Base-by-base conservation (phyloP, 2,329 filamentous ascomycete species). In the Diplodia intermedia region DNA sequence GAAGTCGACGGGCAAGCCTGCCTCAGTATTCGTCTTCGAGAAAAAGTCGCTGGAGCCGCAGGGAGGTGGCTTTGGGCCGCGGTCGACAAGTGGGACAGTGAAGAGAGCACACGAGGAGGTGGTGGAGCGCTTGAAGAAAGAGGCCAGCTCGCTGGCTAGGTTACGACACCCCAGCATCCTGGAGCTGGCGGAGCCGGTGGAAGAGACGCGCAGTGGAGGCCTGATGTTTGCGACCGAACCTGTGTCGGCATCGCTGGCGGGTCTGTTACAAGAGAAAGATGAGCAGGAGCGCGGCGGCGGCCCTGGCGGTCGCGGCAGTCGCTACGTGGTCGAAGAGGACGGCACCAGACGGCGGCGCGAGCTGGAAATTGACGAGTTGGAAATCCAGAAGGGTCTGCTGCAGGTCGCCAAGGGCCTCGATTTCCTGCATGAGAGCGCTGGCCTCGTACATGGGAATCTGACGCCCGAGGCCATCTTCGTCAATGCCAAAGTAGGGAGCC, bases 191-290 rank as follows among this genome's bases (percentile, higher is more conserved):
- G 95, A 99, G 78, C 95, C 95, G 0, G 92, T 98, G 7, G 95
- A 99, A 78, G 95, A 99, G 71, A 98, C 92, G 14, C 86, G 95
- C 69, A 92, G 88, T 73, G 94, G 95, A 3, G 94, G 94, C 1
- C 82, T 99, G 69, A 96, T 97, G 85, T 99, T 99, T 81, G 94
- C 93, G 31, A 97, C 95, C 0, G 95, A 99, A 77, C 87, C 90
- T 1, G 91, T 99, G 40, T 95, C 93, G 1, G 90, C 93, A 7
- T 97, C 93, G n/a, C 84, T 99, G 65, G 89, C 92, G 18, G 90
- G 90, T 26, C 77, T 97, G 38, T 78, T 99, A 61, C 88, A 90
- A 72, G 94, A 97, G 70, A 97, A 97, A 80, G 94, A 97, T 76
- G 91, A 93, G 8, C 90, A 94, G 76, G 93, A 97, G 78, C 86